phyloP scores from a whole-genome alignment of 108 stramenopile species.

The Hondaea fermentalgiana region DNA sequence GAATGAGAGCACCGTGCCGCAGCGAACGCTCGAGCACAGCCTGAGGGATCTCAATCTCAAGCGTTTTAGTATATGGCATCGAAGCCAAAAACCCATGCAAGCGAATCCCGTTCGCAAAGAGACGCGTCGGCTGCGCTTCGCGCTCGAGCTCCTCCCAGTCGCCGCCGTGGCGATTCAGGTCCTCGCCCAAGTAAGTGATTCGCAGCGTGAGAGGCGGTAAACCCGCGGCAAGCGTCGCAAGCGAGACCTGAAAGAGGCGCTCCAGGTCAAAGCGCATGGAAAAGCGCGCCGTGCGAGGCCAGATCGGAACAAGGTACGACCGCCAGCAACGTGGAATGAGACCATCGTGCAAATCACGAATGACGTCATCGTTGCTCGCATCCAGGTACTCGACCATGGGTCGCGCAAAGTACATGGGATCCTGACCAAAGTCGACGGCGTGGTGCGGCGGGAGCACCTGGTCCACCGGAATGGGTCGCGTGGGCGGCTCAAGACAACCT shows the following conservation, averaged over 20 bases:
- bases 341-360: neutral
- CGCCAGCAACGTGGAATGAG: neutral
- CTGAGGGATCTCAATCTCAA: neutral
- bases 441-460: conserved; percentile 10
- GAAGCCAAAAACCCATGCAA: neutral
- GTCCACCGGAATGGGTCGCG: neutral
- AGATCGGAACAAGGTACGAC: neutral
- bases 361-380: neutral
- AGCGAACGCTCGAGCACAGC: neutral
- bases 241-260: neutral
- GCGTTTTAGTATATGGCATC: neutral
- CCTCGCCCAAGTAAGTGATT: neutral
- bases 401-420: neutral
- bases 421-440: neutral
- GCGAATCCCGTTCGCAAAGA: neutral
- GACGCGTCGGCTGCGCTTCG: neutral
- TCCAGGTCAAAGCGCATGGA: neutral
- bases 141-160: conserved; percentile 17
- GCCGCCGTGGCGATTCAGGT: conserved; percentile 1
- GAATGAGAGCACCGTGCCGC: neutral
- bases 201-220: neutral
- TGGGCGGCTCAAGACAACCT: neutral
- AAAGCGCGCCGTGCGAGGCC: neutral
- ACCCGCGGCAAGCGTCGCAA: neutral
- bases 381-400: neutral